A percentile compares a stretch with the other conserved stretches of the same genome.
Evolutionary conservation across 306 rosid species (phyloP).

Genomic region (Pyrus communis): DNA sequence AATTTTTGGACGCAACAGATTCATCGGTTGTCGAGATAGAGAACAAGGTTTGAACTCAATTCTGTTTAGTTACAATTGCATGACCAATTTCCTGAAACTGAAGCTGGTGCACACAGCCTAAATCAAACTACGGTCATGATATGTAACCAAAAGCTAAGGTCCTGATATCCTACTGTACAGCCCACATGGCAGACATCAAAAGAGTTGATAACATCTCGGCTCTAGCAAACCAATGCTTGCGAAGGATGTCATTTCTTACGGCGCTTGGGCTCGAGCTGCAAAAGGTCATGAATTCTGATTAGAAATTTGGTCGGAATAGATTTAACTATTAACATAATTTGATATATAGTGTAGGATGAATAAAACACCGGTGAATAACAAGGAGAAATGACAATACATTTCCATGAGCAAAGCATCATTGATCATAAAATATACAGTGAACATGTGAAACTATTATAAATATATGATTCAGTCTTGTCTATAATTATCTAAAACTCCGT

Average conservation of each 20-base stretch:
- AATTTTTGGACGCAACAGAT: neutral
- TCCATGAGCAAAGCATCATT: neutral
- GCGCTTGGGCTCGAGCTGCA: constrained; percentile 71
- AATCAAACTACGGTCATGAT: constrained; percentile 33
- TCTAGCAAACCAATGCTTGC: neutral
- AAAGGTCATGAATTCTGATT: constrained; percentile 3
- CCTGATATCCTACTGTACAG: constrained; percentile 37
- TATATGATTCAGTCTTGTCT: neutral
- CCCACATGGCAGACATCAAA: constrained; percentile 24
- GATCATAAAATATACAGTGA: neutral
- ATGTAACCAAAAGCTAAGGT: constrained; percentile 15
- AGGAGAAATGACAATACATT: neutral
- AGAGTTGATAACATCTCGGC: constrained; percentile 8
- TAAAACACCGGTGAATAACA: neutral
- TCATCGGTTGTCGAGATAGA: neutral
- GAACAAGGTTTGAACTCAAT: constrained; percentile 18
- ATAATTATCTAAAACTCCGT: neutral
- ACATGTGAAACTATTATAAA: neutral
- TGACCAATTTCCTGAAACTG: constrained; percentile 16
- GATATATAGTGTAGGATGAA: neutral
- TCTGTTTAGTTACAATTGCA: constrained; percentile 1
- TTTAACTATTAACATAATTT: neutral
- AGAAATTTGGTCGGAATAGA: neutral
- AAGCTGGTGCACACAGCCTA: constrained; percentile 26
- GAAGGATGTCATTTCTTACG: constrained; percentile 43